These are phyloP conservation scores for Huntiella savannae DNA, from an alignment of 2,329 filamentous ascomycete species.

Conservation along the genomic window DNA sequence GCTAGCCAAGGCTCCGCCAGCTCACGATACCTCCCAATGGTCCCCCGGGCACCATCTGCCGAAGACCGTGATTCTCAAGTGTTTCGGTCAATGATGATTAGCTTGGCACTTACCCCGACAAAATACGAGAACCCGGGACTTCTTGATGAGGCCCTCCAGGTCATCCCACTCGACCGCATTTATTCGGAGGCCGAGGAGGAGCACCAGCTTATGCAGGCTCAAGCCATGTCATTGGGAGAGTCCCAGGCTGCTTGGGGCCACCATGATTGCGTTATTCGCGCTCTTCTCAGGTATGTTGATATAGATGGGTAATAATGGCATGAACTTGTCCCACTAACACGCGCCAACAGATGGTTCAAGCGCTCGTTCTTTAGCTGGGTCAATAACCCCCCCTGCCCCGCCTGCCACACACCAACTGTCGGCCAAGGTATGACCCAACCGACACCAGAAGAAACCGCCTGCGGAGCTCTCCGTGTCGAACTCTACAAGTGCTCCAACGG, in stretches of 20 bases:
- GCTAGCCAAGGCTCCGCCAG: conserved; percentile 29
- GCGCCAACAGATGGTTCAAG: conserved; percentile 56
- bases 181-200: conserved; percentile 92
- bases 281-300: conserved; percentile 52
- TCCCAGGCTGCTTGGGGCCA: conserved; percentile 86
- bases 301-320: conserved; percentile 12
- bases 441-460: conserved; percentile 73
- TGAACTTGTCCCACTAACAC: conserved; percentile 12
- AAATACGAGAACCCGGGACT: conserved; percentile 95
- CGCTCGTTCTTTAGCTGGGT: conserved; percentile 90
- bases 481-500: conserved; percentile 69
- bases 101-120: conserved; percentile 68
- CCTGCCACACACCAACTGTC: conserved; percentile 67
- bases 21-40: conserved; percentile 30
- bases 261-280: conserved; percentile 86
- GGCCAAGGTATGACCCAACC: conserved; percentile 68
- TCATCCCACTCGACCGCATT: conserved; percentile 74
- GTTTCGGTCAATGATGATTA: conserved; percentile 66
- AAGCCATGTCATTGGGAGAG: conserved; percentile 72
- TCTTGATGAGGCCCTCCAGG: conserved; percentile 73
- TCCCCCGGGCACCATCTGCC: conserved; percentile 52
- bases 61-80: conserved; percentile 49
- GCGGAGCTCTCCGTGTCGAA: conserved; percentile 73
- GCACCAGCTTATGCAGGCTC: conserved; percentile 65
- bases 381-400: conserved; percentile 75